These are phyloP conservation scores for Mycena polygramma DNA, from an alignment of 768 basidiomycete genomes.

Conservation along the genomic window DNA sequence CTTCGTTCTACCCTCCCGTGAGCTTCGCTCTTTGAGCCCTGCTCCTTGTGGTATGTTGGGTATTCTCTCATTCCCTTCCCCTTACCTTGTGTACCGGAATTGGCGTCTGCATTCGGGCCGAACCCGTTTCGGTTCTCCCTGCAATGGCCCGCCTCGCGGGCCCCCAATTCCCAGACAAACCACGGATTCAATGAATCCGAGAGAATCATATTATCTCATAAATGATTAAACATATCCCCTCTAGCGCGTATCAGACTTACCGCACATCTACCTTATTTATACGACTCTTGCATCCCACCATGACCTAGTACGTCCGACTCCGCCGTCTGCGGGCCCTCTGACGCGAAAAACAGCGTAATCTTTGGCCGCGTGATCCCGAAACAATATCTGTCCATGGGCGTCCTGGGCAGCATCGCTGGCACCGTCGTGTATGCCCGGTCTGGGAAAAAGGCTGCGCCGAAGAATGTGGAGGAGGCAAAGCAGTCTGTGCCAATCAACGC, in stretches of 20 bases:
- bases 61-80: conserved; percentile 15
- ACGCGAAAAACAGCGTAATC: conserved; percentile 65
- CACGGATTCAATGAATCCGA: conserved; percentile 19
- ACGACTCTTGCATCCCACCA: conserved; percentile 20
- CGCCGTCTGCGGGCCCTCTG: not conserved
- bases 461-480: conserved; percentile 69
- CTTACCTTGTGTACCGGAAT: conserved; percentile 23
- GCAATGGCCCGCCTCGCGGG: conserved; percentile 4
- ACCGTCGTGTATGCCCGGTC: conserved; percentile 65
- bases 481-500: conserved; percentile 74
- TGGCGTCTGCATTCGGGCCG: conserved; percentile 10
- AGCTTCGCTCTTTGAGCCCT: conserved; percentile 29
- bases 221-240: not conserved
- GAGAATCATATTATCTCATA: not conserved
- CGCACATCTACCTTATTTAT: not conserved
- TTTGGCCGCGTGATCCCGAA: conserved; percentile 85
- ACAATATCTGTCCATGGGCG: conserved; percentile 82
- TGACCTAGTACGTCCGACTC: conserved; percentile 39
- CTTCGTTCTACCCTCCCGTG: conserved; percentile 10
- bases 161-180: conserved; percentile 18
- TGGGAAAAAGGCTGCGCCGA: conserved; percentile 56
- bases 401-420: conserved; percentile 69
- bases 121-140: not conserved
- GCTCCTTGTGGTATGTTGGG: conserved; percentile 28
- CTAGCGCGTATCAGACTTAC: conserved; percentile 2